phyloP scores from a whole-genome alignment of 2,329 filamentous ascomycete genomes.

The Paraphoma chrysanthemicola region DNA sequence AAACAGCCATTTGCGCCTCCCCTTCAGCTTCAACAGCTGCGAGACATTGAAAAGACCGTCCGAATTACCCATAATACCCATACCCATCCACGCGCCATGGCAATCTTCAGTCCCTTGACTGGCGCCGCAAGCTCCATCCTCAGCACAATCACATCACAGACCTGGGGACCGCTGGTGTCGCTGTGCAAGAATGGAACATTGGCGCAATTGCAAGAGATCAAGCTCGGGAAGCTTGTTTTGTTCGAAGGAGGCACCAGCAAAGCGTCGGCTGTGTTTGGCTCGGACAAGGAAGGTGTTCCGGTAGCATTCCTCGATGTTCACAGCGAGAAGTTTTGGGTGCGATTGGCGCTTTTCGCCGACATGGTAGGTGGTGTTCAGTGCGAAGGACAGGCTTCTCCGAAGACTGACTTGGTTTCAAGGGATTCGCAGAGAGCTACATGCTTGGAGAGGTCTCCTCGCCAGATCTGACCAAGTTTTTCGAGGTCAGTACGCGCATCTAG shows the following conservation, averaged over 20 bases:
- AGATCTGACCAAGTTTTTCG: slow-evolving; percentile 73
- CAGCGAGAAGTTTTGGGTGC: slow-evolving; percentile 74
- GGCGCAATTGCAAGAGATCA: slow-evolving; percentile 54
- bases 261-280: slow-evolving; percentile 52
- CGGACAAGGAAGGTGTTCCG: slow-evolving; percentile 49
- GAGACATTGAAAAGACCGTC: background rate
- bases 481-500: slow-evolving; percentile 49
- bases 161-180: slow-evolving; percentile 57
- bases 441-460: slow-evolving; percentile 72
- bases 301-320: slow-evolving; percentile 66
- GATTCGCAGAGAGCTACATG: slow-evolving; percentile 77
- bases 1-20: background rate
- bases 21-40: background rate
- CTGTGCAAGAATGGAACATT: slow-evolving; percentile 55
- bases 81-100: slow-evolving; percentile 26
- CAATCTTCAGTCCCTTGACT: slow-evolving; percentile 46
- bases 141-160: slow-evolving; percentile 53
- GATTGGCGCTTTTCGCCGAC: slow-evolving; percentile 72
- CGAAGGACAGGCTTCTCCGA: too few species aligned
- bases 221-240: slow-evolving; percentile 55
- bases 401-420: slow-evolving; percentile 44
- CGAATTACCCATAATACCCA: too few species aligned
- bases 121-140: slow-evolving; percentile 50
- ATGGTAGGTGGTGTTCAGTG: slow-evolving; percentile 57
- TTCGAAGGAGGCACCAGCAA: slow-evolving; percentile 53